Base-by-base conservation (phyloP, 1,139 yeast genomes). In the Candida frijolesensis region DNA sequence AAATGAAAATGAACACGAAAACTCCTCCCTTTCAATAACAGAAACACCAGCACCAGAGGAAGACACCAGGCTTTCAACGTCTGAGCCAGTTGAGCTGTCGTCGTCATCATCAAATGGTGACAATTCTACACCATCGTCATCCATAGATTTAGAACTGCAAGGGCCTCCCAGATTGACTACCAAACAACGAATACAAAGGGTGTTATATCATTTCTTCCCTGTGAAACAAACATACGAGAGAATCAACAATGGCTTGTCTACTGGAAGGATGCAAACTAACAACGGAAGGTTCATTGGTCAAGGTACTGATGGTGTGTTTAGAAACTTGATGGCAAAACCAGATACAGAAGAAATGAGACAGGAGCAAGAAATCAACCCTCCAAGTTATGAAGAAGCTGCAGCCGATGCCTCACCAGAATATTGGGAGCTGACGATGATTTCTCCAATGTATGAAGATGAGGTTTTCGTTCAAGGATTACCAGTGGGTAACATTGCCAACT, bases 341-440 rank as follows among this genome's bases (percentile, higher is more conserved):
- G 91, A 85, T 52, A 65, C 76, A 3, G 87, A 83, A 54, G 66
- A 73, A 10, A 58, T 57, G 15, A 58, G 68, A 16, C 63, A 64
- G 12, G 73, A 70, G 45, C 75, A 74, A 40, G 79, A 74, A 49
- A 75, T 75, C 44, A 75, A 76, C 47, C 96, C 97, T n/a, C 99
- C 99, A 1, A 78, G 95, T 0, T 94, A 95, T 68, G 97, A 89
- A 53, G 97, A 92, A 62, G 98, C 97, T 0, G 92, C 97, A 0
- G 89, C 94, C 2, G 99, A 94, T 66, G 83, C 96, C 19, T 84
- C 96, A 0, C 99, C 99, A 0, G 96, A 96, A 43, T 95, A 95
- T 67, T 95, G 97, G 96, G 99, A 95, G 66, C 83, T 91, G 14
- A 84, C 96, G 0, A 85, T 92, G 49, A 80, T 91, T 63, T 83